Conservation (phyloP, 2,329 filamentous ascomycete genomes). For the Chrysoporthe cubensis region DNA sequence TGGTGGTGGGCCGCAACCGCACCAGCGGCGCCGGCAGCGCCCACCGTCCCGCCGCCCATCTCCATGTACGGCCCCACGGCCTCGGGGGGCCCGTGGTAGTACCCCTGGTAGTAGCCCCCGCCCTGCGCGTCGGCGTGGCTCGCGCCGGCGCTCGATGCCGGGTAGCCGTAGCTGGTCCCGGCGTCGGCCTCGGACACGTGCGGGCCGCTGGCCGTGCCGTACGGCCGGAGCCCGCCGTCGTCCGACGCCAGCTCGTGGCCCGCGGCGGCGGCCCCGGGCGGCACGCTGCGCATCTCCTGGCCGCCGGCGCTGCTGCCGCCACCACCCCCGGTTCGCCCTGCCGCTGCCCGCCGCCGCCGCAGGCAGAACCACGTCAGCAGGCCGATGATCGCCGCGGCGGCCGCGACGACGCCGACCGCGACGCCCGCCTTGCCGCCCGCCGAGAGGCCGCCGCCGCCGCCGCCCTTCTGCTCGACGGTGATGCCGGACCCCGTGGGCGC, state of each 20-base stretch:
- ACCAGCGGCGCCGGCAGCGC: constrained; percentile 25
- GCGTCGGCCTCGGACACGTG: constrained; percentile 37
- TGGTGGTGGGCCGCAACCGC: not conserved
- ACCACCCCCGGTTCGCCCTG: constrained; percentile 26
- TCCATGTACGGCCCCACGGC: not conserved
- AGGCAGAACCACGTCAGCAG: constrained; percentile 53
- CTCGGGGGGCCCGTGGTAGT: constrained; percentile 5
- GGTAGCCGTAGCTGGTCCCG: constrained; percentile 8
- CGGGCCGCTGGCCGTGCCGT: constrained; percentile 31
- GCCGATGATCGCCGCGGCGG: constrained; percentile 47
- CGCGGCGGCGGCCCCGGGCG: constrained; percentile 4
- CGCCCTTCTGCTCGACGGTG: constrained; percentile 16
- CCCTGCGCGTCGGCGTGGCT: not conserved
- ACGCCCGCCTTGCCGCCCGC: constrained; percentile 60
- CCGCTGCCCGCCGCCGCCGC: constrained; percentile 39
- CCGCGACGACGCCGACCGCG: constrained; percentile 55
- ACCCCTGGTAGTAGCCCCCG: constrained; percentile 31
- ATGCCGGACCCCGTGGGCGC: constrained; percentile 37
- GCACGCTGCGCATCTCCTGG: constrained; percentile 22
- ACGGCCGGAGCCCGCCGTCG: constrained; percentile 26
- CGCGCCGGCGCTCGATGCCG: constrained; percentile 36
- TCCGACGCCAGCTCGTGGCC: not conserved
- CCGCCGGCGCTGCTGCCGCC: constrained; percentile 31
- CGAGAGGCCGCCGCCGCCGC: constrained; percentile 39
- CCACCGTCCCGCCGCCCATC: constrained; percentile 7